Conservation (phyloP, 805 yeast genomes). For the Yamadazyma sp. region DNA sequence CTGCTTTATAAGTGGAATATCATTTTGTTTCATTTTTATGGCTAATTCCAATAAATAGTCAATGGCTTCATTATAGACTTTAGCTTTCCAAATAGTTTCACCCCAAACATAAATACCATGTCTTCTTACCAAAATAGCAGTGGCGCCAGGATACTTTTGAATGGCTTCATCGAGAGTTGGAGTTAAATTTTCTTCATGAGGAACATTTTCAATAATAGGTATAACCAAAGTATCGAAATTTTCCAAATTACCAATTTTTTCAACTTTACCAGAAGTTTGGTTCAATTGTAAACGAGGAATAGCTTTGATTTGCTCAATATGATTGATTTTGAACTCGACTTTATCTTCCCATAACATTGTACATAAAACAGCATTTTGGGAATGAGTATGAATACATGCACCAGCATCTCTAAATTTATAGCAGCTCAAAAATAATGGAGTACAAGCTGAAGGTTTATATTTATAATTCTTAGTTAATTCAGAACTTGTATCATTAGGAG, state of each 20-base stretch:
- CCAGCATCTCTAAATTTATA: slow-evolving; percentile 71
- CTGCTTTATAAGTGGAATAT: slow-evolving; percentile 48
- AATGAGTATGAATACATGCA: slow-evolving; percentile 94
- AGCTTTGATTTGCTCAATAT: slow-evolving; percentile 92
- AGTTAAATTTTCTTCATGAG: slow-evolving; percentile 81
- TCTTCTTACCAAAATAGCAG: slow-evolving; percentile 86
- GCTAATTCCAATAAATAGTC: slow-evolving; percentile 86
- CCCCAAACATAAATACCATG: slow-evolving; percentile 99
- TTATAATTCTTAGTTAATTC: slow-evolving; percentile 37
- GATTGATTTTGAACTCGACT: slow-evolving; percentile 67
- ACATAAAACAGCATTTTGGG: slow-evolving; percentile 82
- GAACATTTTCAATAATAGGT: slow-evolving; percentile 89
- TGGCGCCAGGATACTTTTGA: slow-evolving; percentile 65
- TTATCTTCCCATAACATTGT: slow-evolving; percentile 62
- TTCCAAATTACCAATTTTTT: slow-evolving; percentile 64
- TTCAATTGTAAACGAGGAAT: slow-evolving; percentile 53
- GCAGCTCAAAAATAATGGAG: slow-evolving; percentile 80
- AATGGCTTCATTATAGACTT: slow-evolving; percentile 87
- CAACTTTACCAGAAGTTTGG: slow-evolving; percentile 35
- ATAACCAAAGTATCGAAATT: slow-evolving; percentile 73
- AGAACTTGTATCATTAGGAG: slow-evolving; percentile 48
- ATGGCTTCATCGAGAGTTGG: slow-evolving; percentile 64
- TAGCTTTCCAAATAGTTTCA: slow-evolving; percentile 86
- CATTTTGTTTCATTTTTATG: slow-evolving; percentile 71
- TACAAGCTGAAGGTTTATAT: slow-evolving; percentile 90